A percentile compares a stretch with the other conserved stretches of the same genome.
These are phyloP conservation scores for Fusarium robinianum DNA, from an alignment of 2,329 filamentous ascomycete genomes.

Conservation along the genomic window DNA sequence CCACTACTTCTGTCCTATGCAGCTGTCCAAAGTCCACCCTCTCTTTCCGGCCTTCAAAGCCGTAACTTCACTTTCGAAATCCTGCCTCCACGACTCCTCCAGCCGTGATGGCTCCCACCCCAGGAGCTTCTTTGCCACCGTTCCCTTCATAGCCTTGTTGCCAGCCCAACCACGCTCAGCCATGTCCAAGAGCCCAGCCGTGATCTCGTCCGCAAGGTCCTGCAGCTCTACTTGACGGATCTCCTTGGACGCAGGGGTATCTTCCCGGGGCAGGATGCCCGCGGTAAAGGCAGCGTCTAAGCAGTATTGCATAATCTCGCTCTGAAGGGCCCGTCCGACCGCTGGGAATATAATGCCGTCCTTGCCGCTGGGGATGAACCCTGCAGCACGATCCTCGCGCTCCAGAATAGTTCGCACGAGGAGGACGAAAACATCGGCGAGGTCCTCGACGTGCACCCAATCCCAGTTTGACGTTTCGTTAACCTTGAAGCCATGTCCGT, in stretches of 20 bases:
- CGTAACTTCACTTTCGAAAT: too few species aligned
- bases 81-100: too few species aligned
- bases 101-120: conserved; percentile 11
- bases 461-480: conserved; percentile 10
- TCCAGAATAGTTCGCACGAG: conserved; percentile 5
- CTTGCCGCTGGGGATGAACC: conserved; percentile 7
- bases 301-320: conserved; percentile 8
- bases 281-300: conserved; percentile 9
- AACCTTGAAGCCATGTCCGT: conserved; percentile 9
- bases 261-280: conserved; percentile 2
- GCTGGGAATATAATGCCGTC: conserved; percentile 10
- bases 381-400: conserved; percentile 4
- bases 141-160: conserved; percentile 11
- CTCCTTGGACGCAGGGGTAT: conserved; percentile 2
- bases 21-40: too few species aligned
- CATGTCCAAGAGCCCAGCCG: conserved; percentile 8
- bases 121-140: background rate
- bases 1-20: too few species aligned
- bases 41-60: too few species aligned
- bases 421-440: conserved; percentile 11
- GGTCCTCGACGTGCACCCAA: conserved; percentile 14
- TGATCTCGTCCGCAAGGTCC: conserved; percentile 13
- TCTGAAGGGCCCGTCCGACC: background rate
- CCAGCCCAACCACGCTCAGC: conserved; percentile 15
- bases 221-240: conserved; percentile 1